Conservation (phyloP, 257 asterid species). For the Fraxinus anomala region DNA sequence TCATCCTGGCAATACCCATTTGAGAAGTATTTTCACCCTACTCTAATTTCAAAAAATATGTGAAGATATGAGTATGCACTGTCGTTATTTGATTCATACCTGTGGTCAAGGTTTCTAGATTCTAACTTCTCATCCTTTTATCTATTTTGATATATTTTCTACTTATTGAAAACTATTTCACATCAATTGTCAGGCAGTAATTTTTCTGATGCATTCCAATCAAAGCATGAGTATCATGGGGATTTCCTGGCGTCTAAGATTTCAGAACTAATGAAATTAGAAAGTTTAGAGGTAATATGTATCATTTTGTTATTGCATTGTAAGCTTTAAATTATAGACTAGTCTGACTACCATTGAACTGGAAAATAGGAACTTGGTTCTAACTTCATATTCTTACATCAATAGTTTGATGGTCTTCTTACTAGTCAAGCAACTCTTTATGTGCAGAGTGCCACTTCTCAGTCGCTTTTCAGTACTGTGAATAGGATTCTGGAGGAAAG, state of each 20-base stretch:
- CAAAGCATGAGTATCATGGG: constrained; percentile 50
- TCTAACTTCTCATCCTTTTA: constrained; percentile 8
- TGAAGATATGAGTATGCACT: background rate
- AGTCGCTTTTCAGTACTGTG: constrained; percentile 67
- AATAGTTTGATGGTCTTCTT: constrained; percentile 26
- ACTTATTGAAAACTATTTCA: constrained; percentile 23
- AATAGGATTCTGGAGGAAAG: constrained; percentile 67
- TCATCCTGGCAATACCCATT: background rate
- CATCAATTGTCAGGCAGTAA: constrained; percentile 48
- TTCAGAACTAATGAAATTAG: constrained; percentile 72
- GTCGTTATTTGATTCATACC: constrained; percentile 23
- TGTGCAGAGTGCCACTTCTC: constrained; percentile 73
- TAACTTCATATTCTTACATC: constrained; percentile 17
- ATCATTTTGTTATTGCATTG: background rate
- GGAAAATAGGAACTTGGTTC: constrained; percentile 6
- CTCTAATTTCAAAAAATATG: background rate
- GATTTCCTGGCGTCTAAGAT: constrained; percentile 63
- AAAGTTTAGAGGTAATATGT: constrained; percentile 67
- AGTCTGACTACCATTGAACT: background rate
- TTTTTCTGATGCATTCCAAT: constrained; percentile 42
- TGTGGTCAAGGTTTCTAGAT: constrained; percentile 13
- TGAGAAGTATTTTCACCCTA: background rate
- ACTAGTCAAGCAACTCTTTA: constrained; percentile 30
- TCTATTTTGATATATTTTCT: constrained; percentile 6
- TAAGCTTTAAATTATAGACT: background rate